Evolutionary conservation across 192 early-diverging fungal genomes (phyloP).

Genomic region (Entomortierella chlamydospora): DNA sequence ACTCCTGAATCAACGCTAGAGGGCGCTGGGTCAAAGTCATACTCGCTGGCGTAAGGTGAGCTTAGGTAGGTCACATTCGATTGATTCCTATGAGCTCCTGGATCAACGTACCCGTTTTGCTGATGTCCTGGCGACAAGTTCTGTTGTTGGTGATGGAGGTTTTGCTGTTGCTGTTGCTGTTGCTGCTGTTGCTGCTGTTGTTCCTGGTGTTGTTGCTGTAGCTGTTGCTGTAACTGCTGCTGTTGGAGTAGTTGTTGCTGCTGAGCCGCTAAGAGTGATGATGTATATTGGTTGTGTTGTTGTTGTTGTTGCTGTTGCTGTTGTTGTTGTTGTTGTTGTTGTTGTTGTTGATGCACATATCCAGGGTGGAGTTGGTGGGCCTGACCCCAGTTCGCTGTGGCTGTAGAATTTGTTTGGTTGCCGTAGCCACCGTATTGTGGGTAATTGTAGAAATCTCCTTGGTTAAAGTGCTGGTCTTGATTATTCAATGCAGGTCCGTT

Average conservation of each 20-base stretch:
- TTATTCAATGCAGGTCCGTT: neutral
- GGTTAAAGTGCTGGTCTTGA: conserved; percentile 2
- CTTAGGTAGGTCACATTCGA: conserved; percentile 14
- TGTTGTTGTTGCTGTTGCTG: conserved; percentile 7
- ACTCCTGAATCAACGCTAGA: too few relatives aligned
- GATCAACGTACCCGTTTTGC: conserved; percentile 21
- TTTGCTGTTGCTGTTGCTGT: conserved; percentile 18
- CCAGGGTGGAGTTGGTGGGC: neutral
- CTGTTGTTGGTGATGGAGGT: conserved; percentile 14
- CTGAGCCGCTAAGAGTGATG: neutral
- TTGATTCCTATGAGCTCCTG: conserved; percentile 4
- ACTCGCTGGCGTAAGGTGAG: conserved; percentile 18
- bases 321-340: conserved; percentile 10
- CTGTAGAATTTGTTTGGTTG: neutral
- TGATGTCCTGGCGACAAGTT: conserved; percentile 1
- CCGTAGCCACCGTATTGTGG: neutral
- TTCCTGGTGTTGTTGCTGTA: conserved; percentile 35
- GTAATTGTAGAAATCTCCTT: conserved; percentile 4
- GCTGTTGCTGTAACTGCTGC: conserved; percentile 11
- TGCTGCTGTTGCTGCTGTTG: conserved; percentile 18
- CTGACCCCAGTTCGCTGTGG: neutral
- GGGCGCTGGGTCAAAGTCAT: conserved; percentile 20
- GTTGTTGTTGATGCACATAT: neutral
- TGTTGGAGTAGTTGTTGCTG: conserved; percentile 18
- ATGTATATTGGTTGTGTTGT: neutral